Evolutionary conservation across 495 filamentous ascomycete species (phyloP).

Genomic region (Amphirosellinia nigrospora): DNA sequence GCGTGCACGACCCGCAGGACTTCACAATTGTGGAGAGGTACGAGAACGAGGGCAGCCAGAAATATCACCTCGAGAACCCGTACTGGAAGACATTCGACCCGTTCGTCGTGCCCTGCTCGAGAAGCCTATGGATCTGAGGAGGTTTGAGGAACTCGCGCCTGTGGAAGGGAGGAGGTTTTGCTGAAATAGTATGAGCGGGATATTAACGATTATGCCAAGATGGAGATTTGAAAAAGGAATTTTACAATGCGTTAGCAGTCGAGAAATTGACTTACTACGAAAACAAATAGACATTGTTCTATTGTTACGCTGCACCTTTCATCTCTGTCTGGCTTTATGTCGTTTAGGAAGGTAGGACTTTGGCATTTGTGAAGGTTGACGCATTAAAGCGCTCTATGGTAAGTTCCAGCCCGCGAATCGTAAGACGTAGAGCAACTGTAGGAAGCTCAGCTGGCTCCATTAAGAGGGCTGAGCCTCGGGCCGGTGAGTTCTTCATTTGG

Average conservation of each 20-base stretch:
- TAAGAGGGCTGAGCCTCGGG: neutral
- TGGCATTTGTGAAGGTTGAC: neutral
- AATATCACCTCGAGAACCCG: slow-evolving; percentile 69
- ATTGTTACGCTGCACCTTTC: neutral
- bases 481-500: no score
- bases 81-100: slow-evolving; percentile 76
- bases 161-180: slow-evolving; percentile 47
- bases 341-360: neutral
- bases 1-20: slow-evolving; percentile 64
- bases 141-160: slow-evolving; percentile 65
- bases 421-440: neutral
- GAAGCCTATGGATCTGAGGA: slow-evolving; percentile 67
- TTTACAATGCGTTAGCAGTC: neutral
- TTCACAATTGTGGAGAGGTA: slow-evolving; percentile 77
- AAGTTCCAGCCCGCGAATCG: neutral
- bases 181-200: slow-evolving; percentile 21
- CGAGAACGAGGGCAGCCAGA: slow-evolving; percentile 61
- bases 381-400: neutral
- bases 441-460: neutral
- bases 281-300: neutral
- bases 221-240: neutral
- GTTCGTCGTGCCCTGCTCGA: slow-evolving; percentile 69
- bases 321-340: neutral
- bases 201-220: neutral
- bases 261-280: neutral